Percentiles rank a stretch among this genome's conserved stretches.
These are phyloP conservation scores for Karstenula rhodostoma DNA, from an alignment of 2,329 filamentous ascomycete species.

Conservation along the genomic window DNA sequence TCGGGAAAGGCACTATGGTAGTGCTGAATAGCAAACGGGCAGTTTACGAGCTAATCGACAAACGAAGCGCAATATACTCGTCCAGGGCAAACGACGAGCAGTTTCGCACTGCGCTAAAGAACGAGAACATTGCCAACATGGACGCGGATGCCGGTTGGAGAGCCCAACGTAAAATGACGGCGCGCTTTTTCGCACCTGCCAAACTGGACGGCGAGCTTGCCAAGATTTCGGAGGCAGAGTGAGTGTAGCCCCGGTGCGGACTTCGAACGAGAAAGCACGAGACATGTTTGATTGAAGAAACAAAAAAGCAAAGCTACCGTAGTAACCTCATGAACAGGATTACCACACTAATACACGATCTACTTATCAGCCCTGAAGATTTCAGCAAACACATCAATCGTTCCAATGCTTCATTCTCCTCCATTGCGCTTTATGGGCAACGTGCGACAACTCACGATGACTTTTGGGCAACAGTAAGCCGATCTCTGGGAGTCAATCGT, in stretches of 20 bases:
- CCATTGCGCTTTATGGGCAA: constrained; percentile 33
- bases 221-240: constrained; percentile 37
- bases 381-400: constrained; percentile 44
- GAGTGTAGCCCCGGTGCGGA: constrained; percentile 16
- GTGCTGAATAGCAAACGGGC: constrained; percentile 25
- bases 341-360: constrained; percentile 52
- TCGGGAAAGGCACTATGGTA: constrained; percentile 28
- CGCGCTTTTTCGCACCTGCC: constrained; percentile 28
- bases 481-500: constrained; percentile 7
- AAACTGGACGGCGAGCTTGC: constrained; percentile 30
- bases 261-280: constrained; percentile 11
- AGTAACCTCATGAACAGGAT: constrained; percentile 19
- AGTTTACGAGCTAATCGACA: constrained; percentile 29
- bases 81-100: constrained; percentile 23
- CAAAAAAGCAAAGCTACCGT: no score
- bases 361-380: constrained; percentile 54
- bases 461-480: constrained; percentile 36
- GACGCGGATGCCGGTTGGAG: constrained; percentile 28
- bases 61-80: constrained; percentile 27
- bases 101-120: constrained; percentile 14
- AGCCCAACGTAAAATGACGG: constrained; percentile 29
- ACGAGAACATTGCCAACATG: constrained; percentile 33
- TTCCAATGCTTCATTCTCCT: constrained; percentile 29
- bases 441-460: constrained; percentile 26
- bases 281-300: constrained; percentile 12